Evolutionary conservation across 176 grass and related monocot genomes (phyloP).

Genomic region (Eleusine indica): DNA sequence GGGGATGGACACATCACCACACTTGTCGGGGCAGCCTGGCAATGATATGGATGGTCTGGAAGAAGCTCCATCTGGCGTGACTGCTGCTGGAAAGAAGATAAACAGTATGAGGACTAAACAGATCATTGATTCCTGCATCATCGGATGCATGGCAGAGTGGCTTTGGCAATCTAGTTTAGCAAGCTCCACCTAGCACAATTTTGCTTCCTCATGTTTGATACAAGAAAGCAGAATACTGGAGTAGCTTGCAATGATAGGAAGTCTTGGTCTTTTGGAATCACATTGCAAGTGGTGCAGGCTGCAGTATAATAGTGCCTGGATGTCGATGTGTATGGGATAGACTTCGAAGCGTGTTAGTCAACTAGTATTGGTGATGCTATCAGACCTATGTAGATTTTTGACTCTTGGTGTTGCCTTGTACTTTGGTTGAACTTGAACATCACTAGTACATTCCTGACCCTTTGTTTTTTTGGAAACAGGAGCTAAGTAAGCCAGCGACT

Average conservation of each 20-base stretch:
- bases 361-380: neutral
- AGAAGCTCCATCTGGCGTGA: neutral
- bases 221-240: neutral
- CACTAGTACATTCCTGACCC: neutral
- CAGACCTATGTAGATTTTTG: neutral
- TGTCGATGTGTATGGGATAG: neutral
- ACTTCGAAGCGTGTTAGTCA: neutral
- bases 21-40: constrained; percentile 38
- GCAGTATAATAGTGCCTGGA: neutral
- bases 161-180: neutral
- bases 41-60: neutral
- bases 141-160: neutral
- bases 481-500: neutral
- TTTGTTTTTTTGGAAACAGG: neutral
- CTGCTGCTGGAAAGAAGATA: neutral
- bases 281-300: neutral
- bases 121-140: neutral
- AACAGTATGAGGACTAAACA: neutral
- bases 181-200: neutral
- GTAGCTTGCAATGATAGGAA: neutral
- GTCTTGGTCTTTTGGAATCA: neutral
- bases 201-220: neutral
- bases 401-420: neutral
- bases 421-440: neutral
- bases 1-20: constrained; percentile 17